A percentile compares a stretch with the other conserved stretches of the same genome.
phyloP scores from a whole-genome alignment of 352 stramenopile species.

The Saprolegnia parasitica region DNA sequence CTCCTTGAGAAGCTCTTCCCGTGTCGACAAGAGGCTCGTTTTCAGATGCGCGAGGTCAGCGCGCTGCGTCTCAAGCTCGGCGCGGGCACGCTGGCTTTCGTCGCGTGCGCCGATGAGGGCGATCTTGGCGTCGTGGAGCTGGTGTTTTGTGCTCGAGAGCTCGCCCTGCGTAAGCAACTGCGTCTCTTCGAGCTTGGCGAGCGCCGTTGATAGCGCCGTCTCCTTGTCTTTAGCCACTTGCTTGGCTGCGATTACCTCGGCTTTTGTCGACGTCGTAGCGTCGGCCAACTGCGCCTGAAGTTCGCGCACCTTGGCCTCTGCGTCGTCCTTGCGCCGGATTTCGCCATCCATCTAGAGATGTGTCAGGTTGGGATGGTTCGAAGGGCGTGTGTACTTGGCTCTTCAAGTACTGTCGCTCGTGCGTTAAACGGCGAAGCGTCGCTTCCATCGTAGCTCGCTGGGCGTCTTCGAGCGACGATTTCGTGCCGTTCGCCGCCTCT shows the following conservation, averaged over 20 bases:
- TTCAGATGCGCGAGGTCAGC: constrained; percentile 49
- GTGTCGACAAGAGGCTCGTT: constrained; percentile 38
- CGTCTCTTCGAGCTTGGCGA: constrained; percentile 12
- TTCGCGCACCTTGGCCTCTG: constrained; percentile 50
- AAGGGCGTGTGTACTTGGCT: constrained; percentile 54
- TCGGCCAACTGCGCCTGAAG: constrained; percentile 12
- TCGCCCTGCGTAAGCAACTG: constrained; percentile 7
- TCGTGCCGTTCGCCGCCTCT: constrained; percentile 53
- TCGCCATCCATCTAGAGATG: constrained; percentile 27
- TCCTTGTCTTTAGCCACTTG: constrained; percentile 12
- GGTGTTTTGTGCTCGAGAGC: constrained; percentile 15
- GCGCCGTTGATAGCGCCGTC: not conserved
- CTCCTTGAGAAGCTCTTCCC: constrained; percentile 54
- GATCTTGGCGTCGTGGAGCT: constrained; percentile 20
- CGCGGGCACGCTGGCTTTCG: constrained; percentile 52
- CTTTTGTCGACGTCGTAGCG: not conserved
- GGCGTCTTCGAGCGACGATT: constrained; percentile 70
- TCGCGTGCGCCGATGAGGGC: constrained; percentile 39
- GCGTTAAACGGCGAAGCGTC: constrained; percentile 62
- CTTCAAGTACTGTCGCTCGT: constrained; percentile 78
- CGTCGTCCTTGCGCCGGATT: constrained; percentile 33
- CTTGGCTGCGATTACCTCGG: constrained; percentile 12
- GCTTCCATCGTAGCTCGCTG: constrained; percentile 76
- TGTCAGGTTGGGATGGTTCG: not conserved
- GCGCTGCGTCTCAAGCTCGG: constrained; percentile 54